These are phyloP conservation scores for Tricholoma flavovirens DNA, from an alignment of 768 basidiomycete genomes.

Conservation along the genomic window DNA sequence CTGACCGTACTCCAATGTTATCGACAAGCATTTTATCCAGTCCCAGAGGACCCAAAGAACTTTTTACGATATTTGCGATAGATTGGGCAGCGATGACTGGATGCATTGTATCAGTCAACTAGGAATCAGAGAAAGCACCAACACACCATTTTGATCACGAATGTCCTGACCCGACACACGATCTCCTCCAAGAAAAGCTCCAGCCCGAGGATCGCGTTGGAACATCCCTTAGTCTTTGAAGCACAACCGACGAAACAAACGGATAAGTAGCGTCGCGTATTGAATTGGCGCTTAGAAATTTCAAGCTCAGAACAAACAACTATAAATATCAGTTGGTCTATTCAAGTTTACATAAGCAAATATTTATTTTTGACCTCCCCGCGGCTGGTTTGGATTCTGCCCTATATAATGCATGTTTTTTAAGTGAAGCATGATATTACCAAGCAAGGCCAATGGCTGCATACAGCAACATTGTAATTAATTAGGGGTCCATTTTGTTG, in stretches of 20 bases:
- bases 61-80: conserved; percentile 97
- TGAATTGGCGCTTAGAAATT: conserved; percentile 18
- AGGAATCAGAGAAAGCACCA: conserved; percentile 1
- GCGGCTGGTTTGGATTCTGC: no score
- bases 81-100: conserved; percentile 92
- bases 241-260: no score
- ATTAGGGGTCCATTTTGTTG: no score
- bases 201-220: conserved; percentile 87
- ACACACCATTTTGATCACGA: conserved; percentile 90
- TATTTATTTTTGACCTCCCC: no score
- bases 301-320: no score
- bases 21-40: conserved; percentile 98
- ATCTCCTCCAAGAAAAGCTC: conserved; percentile 91
- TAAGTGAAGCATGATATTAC: no score
- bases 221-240: conserved; percentile 46
- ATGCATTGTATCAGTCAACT: conserved; percentile 7
- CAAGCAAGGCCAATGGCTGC: no score
- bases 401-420: no score
- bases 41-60: conserved; percentile 90
- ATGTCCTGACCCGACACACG: conserved; percentile 93
- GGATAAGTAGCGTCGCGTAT: conserved; percentile 24
- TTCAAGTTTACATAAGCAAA: no score
- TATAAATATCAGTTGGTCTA: no score
- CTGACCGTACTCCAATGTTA: conserved; percentile 82
- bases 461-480: no score